Conservation (phyloP, 768 basidiomycete genomes). For the Suillus fuscotomentosus region DNA sequence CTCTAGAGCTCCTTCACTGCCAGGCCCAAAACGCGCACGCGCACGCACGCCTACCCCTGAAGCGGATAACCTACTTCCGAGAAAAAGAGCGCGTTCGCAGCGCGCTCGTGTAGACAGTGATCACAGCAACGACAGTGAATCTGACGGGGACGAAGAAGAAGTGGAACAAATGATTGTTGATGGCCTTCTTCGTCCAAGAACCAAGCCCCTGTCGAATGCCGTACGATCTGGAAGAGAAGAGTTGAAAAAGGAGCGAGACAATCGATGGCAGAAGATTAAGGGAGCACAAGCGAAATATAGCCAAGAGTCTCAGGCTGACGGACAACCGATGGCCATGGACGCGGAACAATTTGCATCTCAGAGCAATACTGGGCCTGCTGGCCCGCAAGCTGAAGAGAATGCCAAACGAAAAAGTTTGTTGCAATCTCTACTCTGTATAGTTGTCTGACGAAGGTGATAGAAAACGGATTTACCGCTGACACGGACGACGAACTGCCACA, state of each 20-base stretch:
- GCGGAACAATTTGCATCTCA: constrained; percentile 17
- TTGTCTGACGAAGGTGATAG: constrained; percentile 8
- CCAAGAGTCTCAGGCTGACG: constrained; percentile 31
- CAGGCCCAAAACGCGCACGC: constrained; percentile 31
- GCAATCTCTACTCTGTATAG: background rate
- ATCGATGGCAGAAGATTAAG: constrained; percentile 28
- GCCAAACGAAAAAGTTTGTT: constrained; percentile 52
- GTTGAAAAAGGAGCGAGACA: constrained; percentile 23
- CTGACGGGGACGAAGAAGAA: constrained; percentile 42
- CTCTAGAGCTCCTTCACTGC: constrained; percentile 8
- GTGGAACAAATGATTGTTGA: constrained; percentile 53
- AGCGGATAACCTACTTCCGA: constrained; percentile 9
- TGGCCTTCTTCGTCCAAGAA: constrained; percentile 14
- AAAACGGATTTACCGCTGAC: constrained; percentile 20
- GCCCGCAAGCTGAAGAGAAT: constrained; percentile 25
- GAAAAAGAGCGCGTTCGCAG: constrained; percentile 27
- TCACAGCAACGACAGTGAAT: constrained; percentile 21
- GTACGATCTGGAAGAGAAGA: constrained; percentile 31
- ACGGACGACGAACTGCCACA: constrained; percentile 33
- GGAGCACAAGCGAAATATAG: constrained; percentile 26
- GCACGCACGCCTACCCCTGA: constrained; percentile 26
- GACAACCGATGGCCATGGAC: constrained; percentile 28
- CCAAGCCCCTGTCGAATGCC: constrained; percentile 7
- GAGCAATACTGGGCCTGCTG: constrained; percentile 12
- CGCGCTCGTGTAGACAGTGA: constrained; percentile 10